A percentile compares a stretch with the other conserved stretches of the same genome.
Evolutionary conservation across 495 filamentous ascomycete species (phyloP).

Genomic region (Penicillium atrosanguineum): DNA sequence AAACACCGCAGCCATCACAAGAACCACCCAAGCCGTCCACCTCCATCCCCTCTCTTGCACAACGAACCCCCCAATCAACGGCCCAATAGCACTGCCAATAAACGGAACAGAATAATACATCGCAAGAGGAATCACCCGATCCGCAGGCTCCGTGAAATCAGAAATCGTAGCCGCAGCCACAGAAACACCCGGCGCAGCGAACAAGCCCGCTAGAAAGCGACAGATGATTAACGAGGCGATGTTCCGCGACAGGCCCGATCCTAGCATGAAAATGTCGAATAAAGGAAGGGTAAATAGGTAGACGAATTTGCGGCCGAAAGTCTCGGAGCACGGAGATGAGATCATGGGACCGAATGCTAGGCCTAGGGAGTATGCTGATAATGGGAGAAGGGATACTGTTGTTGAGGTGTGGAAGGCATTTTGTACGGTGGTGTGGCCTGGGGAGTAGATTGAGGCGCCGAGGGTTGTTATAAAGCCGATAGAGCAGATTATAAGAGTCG

Average conservation of each 20-base stretch:
- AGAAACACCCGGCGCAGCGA: constrained; percentile 20
- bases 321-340: constrained; percentile 58
- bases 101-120: constrained; percentile 46
- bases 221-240: constrained; percentile 55
- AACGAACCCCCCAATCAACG: constrained; percentile 59
- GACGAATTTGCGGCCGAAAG: constrained; percentile 52
- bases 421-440: constrained; percentile 32
- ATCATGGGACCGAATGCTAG: constrained; percentile 60
- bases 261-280: constrained; percentile 61
- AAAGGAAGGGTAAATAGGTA: constrained; percentile 53
- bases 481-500: constrained; percentile 3
- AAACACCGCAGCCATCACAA: constrained; percentile 24
- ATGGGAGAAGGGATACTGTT: constrained; percentile 52
- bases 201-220: constrained; percentile 61
- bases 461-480: constrained; percentile 7
- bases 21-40: constrained; percentile 50
- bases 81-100: constrained; percentile 51
- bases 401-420: constrained; percentile 44
- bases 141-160: constrained; percentile 12
- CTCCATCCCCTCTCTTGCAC: constrained; percentile 56
- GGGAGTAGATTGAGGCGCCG: constrained; percentile 2
- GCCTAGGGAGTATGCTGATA: constrained; percentile 56
- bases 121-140: constrained; percentile 14
- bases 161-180: constrained; percentile 22
- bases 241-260: constrained; percentile 54